Evolutionary conservation across 345 rosid genomes (phyloP).

Genomic region (Bruguiera gymnorhiza): DNA sequence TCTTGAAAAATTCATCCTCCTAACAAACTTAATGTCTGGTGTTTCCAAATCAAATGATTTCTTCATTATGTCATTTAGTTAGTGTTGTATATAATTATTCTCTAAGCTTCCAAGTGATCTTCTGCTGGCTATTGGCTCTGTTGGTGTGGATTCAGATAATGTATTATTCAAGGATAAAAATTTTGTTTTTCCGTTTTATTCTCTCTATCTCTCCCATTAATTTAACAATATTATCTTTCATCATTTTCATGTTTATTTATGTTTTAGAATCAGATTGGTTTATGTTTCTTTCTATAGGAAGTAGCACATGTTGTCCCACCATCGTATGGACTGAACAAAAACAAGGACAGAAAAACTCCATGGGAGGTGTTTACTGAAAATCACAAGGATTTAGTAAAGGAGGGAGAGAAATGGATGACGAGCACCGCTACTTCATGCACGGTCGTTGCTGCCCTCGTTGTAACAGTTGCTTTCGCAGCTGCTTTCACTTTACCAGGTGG

Average conservation of each 20-base stretch:
- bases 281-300: neutral
- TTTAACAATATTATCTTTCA: neutral
- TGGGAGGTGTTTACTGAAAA: neutral
- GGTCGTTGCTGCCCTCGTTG: constrained; percentile 7
- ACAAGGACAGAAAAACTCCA: neutral
- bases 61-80: too few relatives aligned
- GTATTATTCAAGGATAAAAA: too few relatives aligned
- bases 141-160: too few relatives aligned
- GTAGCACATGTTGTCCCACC: neutral
- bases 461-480: neutral
- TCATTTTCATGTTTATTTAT: neutral
- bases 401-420: constrained; percentile 4
- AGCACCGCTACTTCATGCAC: neutral
- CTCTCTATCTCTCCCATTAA: neutral
- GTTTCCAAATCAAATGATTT: too few relatives aligned
- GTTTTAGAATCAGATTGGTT: neutral
- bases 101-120: neutral
- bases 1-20: too few relatives aligned
- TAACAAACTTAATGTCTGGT: too few relatives aligned
- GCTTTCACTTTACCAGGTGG: neutral
- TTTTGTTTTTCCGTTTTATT: neutral
- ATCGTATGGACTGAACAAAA: neutral
- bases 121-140: neutral
- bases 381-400: neutral
- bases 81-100: too few relatives aligned